These are phyloP conservation scores for Annulohypoxylon nitens DNA, from an alignment of 495 filamentous ascomycete species.

Conservation along the genomic window DNA sequence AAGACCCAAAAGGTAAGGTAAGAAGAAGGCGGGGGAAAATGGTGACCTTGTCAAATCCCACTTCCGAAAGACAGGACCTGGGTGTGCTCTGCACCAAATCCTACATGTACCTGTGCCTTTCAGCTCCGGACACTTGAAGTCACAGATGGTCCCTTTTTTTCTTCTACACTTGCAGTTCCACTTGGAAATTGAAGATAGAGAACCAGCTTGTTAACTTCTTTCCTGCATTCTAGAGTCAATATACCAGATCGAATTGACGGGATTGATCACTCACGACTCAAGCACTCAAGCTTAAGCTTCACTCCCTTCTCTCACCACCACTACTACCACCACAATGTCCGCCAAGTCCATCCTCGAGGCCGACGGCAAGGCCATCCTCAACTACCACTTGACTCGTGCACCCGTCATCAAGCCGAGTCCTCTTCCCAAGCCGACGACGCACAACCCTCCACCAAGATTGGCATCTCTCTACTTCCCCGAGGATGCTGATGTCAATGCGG, in stretches of 20 bases:
- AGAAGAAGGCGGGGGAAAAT: constrained; percentile 28
- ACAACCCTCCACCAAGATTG: constrained; percentile 92
- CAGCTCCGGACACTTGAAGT: constrained; percentile 20
- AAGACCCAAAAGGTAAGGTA: constrained; percentile 38
- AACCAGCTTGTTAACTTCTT: constrained; percentile 36
- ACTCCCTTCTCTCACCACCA: constrained; percentile 48
- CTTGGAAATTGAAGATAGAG: constrained; percentile 24
- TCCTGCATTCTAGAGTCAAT: constrained; percentile 30
- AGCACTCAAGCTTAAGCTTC: constrained; percentile 21
- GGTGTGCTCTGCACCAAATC: constrained; percentile 11
- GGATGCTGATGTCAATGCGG: constrained; percentile 80
- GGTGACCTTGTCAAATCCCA: constrained; percentile 31
- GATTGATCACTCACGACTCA: constrained; percentile 46
- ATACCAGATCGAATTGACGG: constrained; percentile 29
- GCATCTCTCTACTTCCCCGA: constrained; percentile 95
- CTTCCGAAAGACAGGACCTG: constrained; percentile 7
- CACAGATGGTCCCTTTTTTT: constrained; percentile 12
- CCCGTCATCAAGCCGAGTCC: constrained; percentile 98
- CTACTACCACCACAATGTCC: constrained; percentile 77
- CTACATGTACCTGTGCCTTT: constrained; percentile 27
- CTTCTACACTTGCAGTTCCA: constrained; percentile 38
- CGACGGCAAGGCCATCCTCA: constrained; percentile 99
- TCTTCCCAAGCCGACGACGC: constrained; percentile 83
- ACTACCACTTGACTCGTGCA: constrained; percentile 99
- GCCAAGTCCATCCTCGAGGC: constrained; percentile 98